These are phyloP conservation scores for Agrostemma githago DNA, from an alignment of 148 eudicot genomes.

Conservation along the genomic window DNA sequence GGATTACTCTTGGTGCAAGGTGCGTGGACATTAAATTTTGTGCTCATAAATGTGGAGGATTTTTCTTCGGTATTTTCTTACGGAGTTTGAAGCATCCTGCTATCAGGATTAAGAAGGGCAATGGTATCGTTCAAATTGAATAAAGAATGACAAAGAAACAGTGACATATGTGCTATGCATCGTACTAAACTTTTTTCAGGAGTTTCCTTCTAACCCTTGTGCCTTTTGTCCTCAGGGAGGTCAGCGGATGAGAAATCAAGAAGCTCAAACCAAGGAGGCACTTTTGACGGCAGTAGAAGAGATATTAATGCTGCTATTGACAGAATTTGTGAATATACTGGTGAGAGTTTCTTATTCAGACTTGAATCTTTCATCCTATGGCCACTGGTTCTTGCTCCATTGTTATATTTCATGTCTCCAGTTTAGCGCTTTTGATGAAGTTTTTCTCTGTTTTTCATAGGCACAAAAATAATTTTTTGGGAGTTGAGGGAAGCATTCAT, in stretches of 20 bases:
- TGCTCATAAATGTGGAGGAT: not conserved
- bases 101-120: not conserved
- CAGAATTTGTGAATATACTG: slow-evolving; percentile 83
- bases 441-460: slow-evolving; percentile 31
- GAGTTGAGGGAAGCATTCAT: slow-evolving; percentile 90
- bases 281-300: slow-evolving; percentile 91
- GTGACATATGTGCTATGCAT: not conserved
- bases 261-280: slow-evolving; percentile 50
- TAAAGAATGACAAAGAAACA: not conserved
- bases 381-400: not conserved
- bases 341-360: slow-evolving; percentile 34
- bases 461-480: slow-evolving; percentile 91
- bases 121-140: not conserved
- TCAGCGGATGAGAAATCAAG: slow-evolving; percentile 43
- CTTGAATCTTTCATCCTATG: not conserved
- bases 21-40: not conserved
- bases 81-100: not conserved
- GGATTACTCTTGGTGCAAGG: not conserved
- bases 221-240: slow-evolving; percentile 38
- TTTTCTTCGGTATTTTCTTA: too few species aligned
- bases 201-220: not conserved
- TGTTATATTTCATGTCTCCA: slow-evolving; percentile 6
- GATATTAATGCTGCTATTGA: slow-evolving; percentile 97
- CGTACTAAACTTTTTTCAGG: not conserved
- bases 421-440: not conserved